A percentile compares a stretch with the other conserved stretches of the same genome.
phyloP scores from a whole-genome alignment of 2,329 filamentous ascomycete species.

The Hypoxylon sp. region DNA sequence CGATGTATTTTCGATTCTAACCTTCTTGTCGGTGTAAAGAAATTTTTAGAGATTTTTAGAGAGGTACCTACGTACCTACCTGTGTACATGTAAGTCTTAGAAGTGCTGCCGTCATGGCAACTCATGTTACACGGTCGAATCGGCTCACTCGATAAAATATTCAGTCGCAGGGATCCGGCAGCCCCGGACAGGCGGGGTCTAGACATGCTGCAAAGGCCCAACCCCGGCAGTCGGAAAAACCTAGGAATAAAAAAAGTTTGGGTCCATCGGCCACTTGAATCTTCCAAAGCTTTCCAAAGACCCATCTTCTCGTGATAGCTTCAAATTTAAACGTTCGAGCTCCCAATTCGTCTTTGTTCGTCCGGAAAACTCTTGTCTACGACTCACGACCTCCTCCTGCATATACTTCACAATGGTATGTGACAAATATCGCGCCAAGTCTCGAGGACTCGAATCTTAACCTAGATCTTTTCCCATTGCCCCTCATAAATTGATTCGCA shows the following conservation, averaged over 20 bases:
- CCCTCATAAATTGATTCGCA: neutral
- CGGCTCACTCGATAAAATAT: slow-evolving; percentile 4
- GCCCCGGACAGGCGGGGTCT: slow-evolving; percentile 28
- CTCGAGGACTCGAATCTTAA: neutral
- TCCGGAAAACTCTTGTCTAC: slow-evolving; percentile 23
- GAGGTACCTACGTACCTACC: neutral
- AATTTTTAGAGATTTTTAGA: neutral
- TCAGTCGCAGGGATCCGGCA: slow-evolving; percentile 20
- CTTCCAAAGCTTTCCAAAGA: slow-evolving; percentile 54
- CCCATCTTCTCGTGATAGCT: slow-evolving; percentile 52
- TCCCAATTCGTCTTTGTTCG: slow-evolving; percentile 27
- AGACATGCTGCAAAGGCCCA: neutral
- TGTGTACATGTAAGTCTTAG: neutral
- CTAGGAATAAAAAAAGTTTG: slow-evolving; percentile 49
- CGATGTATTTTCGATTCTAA: slow-evolving; percentile 31
- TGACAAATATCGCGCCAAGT: neutral
- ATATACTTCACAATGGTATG: slow-evolving; percentile 51
- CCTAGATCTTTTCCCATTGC: neutral
- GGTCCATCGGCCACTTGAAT: slow-evolving; percentile 46
- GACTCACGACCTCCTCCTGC: slow-evolving; percentile 5
- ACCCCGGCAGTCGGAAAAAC: slow-evolving; percentile 52
- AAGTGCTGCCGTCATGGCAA: neutral
- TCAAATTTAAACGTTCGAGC: slow-evolving; percentile 44
- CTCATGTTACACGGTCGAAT: neutral
- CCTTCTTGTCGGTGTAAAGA: neutral